Evolutionary conservation across 1,284 basidiomycete genomes (phyloP).

Genomic region (Phylloboletellus chloephorus): DNA sequence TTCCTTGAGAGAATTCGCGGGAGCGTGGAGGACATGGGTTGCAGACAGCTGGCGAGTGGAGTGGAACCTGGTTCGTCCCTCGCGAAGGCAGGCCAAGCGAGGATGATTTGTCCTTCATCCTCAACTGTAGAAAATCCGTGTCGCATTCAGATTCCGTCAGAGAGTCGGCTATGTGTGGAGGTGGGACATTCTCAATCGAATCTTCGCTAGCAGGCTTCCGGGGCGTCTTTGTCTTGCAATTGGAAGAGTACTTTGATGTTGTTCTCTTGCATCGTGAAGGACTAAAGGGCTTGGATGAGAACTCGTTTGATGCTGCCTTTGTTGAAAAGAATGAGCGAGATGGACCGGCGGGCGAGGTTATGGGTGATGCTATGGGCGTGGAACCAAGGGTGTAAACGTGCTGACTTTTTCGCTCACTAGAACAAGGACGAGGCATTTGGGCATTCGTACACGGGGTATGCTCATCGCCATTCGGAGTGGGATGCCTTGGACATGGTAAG

Average conservation of each 20-base stretch:
- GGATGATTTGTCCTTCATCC: not conserved
- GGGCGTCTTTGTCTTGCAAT: slow-evolving; percentile 2
- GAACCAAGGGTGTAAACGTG: slow-evolving; percentile 1
- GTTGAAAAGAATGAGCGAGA: slow-evolving; percentile 2
- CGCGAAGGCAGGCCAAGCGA: not conserved
- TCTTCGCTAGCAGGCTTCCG: not conserved
- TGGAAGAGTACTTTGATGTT: slow-evolving; percentile 3
- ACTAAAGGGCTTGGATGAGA: not conserved
- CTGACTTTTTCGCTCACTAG: slow-evolving; percentile 1
- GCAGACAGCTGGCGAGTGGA: not conserved
- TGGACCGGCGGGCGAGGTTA: not conserved
- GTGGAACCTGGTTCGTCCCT: not conserved
- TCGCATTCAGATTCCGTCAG: slow-evolving; percentile 33
- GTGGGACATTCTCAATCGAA: slow-evolving; percentile 9
- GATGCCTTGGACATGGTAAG: slow-evolving; percentile 13
- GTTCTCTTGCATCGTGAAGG: slow-evolving; percentile 1
- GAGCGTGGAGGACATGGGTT: not conserved
- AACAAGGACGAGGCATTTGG: slow-evolving; percentile 1
- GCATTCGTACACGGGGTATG: not conserved
- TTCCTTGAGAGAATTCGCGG: not conserved
- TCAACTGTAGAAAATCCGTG: slow-evolving; percentile 11
- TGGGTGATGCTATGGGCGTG: slow-evolving; percentile 4
- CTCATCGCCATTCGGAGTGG: not conserved
- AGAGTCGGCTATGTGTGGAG: slow-evolving; percentile 21
- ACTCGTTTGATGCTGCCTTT: slow-evolving; percentile 3